Conservation (phyloP, 176 grass and related monocot species). For the Phoenix dactylifera region DNA sequence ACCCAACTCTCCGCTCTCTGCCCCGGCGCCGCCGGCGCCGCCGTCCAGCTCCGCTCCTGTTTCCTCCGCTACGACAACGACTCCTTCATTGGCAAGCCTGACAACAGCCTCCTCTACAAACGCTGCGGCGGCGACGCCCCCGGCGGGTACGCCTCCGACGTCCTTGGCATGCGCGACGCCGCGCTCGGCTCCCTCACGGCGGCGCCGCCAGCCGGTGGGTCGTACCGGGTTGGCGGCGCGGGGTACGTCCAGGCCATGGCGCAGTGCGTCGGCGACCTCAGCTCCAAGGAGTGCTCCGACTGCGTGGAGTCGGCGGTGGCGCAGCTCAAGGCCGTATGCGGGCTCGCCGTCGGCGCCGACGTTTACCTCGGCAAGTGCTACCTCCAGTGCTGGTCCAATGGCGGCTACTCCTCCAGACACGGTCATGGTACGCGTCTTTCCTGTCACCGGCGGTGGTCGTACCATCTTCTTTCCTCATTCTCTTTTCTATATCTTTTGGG, state of each 20-base stretch:
- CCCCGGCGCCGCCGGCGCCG: slow-evolving; percentile 37
- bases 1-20: slow-evolving; percentile 54
- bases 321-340: slow-evolving; percentile 62
- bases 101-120: slow-evolving; percentile 70
- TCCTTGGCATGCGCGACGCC: slow-evolving; percentile 49
- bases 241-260: slow-evolving; percentile 89
- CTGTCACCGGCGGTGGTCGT: background rate
- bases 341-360: slow-evolving; percentile 43
- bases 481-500: slow-evolving; percentile 14
- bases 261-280: slow-evolving; percentile 80
- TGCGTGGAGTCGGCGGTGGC: slow-evolving; percentile 46
- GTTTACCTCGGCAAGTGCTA: slow-evolving; percentile 97
- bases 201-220: background rate
- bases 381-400: slow-evolving; percentile 68
- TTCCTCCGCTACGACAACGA: slow-evolving; percentile 89
- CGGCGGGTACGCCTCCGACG: slow-evolving; percentile 12
- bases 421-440: slow-evolving; percentile 30
- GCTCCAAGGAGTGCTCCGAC: slow-evolving; percentile 48
- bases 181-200: slow-evolving; percentile 45
- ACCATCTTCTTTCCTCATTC: background rate
- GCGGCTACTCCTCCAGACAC: slow-evolving; percentile 18
- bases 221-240: slow-evolving; percentile 48
- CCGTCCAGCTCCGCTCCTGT: slow-evolving; percentile 80
- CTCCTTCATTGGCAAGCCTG: slow-evolving; percentile 61
- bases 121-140: slow-evolving; percentile 47